Percentiles rank a stretch among this genome's conserved stretches.
Evolutionary conservation across 2,329 filamentous ascomycete genomes (phyloP).

Genomic region (Diplodia sapinea): DNA sequence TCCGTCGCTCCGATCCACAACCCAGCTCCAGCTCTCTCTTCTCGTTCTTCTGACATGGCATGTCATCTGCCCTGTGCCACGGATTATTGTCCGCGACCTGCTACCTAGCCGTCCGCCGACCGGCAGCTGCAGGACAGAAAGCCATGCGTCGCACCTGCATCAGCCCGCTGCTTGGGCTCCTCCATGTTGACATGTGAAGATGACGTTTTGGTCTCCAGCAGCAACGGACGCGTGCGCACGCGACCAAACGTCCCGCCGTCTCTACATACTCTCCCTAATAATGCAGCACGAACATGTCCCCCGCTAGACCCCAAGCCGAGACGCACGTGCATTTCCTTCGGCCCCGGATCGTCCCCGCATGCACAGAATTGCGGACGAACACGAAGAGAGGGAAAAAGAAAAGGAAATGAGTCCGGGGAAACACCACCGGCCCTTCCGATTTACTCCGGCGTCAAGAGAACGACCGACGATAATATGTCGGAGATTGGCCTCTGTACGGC

Average conservation of each 20-base stretch:
- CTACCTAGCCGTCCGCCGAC: background rate
- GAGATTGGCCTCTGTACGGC: background rate
- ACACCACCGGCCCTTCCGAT: background rate
- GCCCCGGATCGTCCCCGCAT: conserved; percentile 28
- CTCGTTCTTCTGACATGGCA: background rate
- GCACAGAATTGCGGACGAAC: background rate
- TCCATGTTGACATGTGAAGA: conserved; percentile 22
- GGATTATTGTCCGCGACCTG: background rate
- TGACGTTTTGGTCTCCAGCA: conserved; percentile 4
- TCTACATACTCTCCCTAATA: background rate
- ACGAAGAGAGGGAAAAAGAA: background rate
- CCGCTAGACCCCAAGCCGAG: background rate
- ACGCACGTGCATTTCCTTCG: conserved; percentile 28
- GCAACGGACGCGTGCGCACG: background rate
- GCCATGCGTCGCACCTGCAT: conserved; percentile 4
- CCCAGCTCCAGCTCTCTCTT: background rate
- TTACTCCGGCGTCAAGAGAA: background rate
- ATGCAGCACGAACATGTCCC: background rate
- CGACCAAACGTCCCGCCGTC: background rate
- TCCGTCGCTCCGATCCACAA: conserved; percentile 16
- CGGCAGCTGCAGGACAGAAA: background rate
- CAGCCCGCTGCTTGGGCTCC: background rate
- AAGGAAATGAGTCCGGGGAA: conserved; percentile 1
- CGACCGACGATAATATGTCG: background rate
- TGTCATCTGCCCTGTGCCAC: background rate